A percentile compares a stretch with the other conserved stretches of the same genome.
phyloP scores from a whole-genome alignment of 345 rosid genomes.

The Trapa incisa region DNA sequence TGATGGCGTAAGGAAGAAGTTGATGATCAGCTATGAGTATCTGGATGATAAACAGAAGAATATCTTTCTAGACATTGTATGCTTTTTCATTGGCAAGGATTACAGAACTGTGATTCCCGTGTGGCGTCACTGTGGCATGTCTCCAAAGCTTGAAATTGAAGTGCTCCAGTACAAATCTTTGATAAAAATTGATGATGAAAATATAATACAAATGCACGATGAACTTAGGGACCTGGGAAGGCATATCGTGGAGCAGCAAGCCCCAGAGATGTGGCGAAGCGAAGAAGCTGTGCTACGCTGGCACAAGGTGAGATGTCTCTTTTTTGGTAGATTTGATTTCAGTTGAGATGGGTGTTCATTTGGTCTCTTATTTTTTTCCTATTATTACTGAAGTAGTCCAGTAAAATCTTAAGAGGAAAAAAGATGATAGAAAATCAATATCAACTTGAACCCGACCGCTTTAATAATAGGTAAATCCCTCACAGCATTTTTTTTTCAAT shows the following conservation, averaged over 20 bases:
- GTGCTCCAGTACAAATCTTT: constrained; percentile 2
- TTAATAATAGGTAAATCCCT: too few species aligned
- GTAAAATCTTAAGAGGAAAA: too few species aligned
- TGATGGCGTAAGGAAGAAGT: background rate
- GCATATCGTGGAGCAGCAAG: constrained; percentile 4
- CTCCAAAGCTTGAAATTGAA: background rate
- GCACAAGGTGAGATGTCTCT: background rate
- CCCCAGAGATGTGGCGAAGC: constrained; percentile 6
- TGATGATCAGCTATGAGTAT: background rate
- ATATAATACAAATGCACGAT: constrained; percentile 11
- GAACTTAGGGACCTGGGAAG: constrained; percentile 8
- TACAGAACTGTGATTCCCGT: background rate
- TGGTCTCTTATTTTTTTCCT: too few species aligned
- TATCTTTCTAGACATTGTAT: background rate
- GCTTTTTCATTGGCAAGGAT: background rate
- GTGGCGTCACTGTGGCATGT: constrained; percentile 3
- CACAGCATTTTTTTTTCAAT: too few species aligned
- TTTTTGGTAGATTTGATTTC: too few species aligned
- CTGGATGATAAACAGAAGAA: background rate
- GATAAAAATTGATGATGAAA: background rate
- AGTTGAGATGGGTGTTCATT: too few species aligned
- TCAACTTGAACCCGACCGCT: too few species aligned
- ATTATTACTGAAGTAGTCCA: too few species aligned
- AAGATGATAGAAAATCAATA: too few species aligned
- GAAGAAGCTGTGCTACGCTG: constrained; percentile 3